Evolutionary conservation across 768 basidiomycete species (phyloP), one percentile per base, ranked within the genome.

Genomic region (Boletus bicolor): DNA sequence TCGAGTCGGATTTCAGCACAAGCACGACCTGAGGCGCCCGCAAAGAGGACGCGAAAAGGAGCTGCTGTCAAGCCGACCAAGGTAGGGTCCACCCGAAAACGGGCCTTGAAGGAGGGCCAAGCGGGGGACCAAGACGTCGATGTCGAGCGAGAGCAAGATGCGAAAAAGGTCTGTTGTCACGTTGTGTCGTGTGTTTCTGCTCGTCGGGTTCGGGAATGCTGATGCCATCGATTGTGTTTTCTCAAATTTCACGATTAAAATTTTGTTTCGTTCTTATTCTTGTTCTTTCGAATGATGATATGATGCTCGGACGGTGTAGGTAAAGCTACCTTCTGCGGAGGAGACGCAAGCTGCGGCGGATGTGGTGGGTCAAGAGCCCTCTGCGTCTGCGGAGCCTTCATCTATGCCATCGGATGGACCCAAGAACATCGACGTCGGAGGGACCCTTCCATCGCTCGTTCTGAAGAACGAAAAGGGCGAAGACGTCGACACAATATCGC

Each of bases 381-480:
- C 58, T 30, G 26, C 21, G 9, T 26, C 4, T 14, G 53, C 35
- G 7, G 62, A 60, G 8, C 49, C 56, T 19, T 60, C 54, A 10
- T 46, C 60, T 0, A 24, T 2, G 9, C 39, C 17, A 15, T 44
- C 49, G 7, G 51, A 49, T 2, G 47, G 17, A 28, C 43, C 55
- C 32, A 42, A 38, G 12, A 49, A 71, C 2, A 78, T 95, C 57
- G 79, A 89, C 57, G 74, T 92, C 35, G 95, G 93, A 7, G 91
- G 88, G 57, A 72, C 74, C 32, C 75, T 97, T 43, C 93, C 93
- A 3, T 80, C 81, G 5, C 65, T 95, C 57, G 81, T 76, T 6
- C 75, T 98, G 56, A 87, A 93, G 75, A 91, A 93, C 69, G 91
- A 97, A 74, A 84, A 89, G 69, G 89, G 78, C 43, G 85, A 89